Conservation (phyloP, 495 filamentous ascomycete genomes). For the Hypoxylon trugodes region DNA sequence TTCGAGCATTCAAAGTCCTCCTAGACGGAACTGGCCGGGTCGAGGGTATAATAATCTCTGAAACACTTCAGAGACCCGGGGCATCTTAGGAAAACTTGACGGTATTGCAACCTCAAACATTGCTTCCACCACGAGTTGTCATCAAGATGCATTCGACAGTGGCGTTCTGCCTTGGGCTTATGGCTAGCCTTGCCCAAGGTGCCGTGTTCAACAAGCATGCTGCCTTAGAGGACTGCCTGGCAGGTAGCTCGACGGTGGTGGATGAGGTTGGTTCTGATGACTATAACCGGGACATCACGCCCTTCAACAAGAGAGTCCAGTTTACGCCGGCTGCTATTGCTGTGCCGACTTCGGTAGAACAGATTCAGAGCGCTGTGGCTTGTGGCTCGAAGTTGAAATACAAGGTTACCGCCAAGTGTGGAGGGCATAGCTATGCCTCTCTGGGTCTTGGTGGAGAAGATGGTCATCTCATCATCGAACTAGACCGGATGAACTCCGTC, state of each 20-base stretch:
- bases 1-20: conserved; percentile 25
- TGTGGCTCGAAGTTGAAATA: conserved; percentile 52
- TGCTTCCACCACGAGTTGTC: neutral
- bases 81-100: conserved; percentile 1
- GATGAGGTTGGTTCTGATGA: conserved; percentile 47
- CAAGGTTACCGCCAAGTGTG: conserved; percentile 54
- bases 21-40: conserved; percentile 35
- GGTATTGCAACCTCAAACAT: conserved; percentile 1
- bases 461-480: conserved; percentile 55
- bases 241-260: conserved; percentile 43
- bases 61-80: neutral
- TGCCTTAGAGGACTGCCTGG: conserved; percentile 53
- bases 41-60: conserved; percentile 34
- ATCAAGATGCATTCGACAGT: conserved; percentile 36
- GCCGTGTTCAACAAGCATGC: conserved; percentile 40
- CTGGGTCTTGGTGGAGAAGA: conserved; percentile 58
- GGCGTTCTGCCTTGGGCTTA: conserved; percentile 37
- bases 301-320: conserved; percentile 52
- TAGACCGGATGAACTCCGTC: conserved; percentile 55
- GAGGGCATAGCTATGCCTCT: conserved; percentile 58
- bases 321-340: conserved; percentile 54
- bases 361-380: conserved; percentile 54
- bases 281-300: conserved; percentile 49
- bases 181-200: conserved; percentile 31
- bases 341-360: conserved; percentile 49